Conservation (phyloP, 208 protist species). For the Tritrichomonas musculus region DNA sequence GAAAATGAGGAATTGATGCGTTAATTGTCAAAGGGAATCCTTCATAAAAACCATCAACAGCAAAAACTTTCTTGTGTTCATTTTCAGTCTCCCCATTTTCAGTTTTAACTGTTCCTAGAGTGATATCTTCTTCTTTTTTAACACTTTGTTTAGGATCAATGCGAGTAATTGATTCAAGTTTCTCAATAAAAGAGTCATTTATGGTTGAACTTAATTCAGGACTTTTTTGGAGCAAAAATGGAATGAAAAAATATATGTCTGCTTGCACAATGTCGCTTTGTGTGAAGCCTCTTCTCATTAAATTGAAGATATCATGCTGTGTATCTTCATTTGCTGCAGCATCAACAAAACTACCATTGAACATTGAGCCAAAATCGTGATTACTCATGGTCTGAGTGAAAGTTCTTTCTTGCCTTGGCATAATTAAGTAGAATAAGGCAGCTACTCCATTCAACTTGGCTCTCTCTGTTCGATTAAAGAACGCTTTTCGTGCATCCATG, state of each 20-base stretch:
- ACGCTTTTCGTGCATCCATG: not conserved
- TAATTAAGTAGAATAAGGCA: slow-evolving; percentile 9
- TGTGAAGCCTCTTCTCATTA: not conserved
- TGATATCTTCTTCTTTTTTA: too few relatives aligned
- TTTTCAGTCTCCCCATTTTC: too few relatives aligned
- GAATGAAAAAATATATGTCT: not conserved
- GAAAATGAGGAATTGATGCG: not conserved
- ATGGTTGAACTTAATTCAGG: not conserved
- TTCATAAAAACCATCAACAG: too few relatives aligned
- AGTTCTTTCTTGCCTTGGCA: not conserved
- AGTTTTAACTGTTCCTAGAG: too few relatives aligned
- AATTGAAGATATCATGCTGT: not conserved
- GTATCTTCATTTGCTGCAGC: not conserved
- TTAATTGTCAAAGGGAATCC: not conserved
- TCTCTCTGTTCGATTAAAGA: not conserved
- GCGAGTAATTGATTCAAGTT: not conserved
- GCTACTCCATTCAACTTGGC: slow-evolving; percentile 4
- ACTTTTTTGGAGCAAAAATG: not conserved
- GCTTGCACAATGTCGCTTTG: not conserved
- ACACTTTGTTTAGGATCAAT: too few relatives aligned
- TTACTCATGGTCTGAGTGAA: not conserved
- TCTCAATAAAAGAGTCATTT: not conserved
- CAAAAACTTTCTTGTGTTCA: too few relatives aligned
- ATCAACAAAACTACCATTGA: too few relatives aligned
- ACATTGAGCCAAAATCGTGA: too few relatives aligned